phyloP scores from a whole-genome alignment of 257 asterid genomes.

The Solanum rostratum region DNA sequence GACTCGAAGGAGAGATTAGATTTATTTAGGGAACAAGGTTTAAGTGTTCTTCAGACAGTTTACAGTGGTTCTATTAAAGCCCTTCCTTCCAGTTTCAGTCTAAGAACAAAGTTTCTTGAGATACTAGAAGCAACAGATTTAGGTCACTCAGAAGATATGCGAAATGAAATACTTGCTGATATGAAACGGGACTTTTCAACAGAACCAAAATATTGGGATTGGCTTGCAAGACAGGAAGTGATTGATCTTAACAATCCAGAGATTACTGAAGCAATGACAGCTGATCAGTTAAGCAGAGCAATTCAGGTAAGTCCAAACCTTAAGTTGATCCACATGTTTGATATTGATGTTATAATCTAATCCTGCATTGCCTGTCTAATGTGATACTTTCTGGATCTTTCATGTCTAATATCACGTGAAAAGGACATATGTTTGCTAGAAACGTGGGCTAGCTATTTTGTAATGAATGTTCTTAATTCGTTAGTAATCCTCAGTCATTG shows the following conservation, averaged over 20 bases:
- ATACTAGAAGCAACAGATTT: slow-evolving; percentile 53
- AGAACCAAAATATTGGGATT: slow-evolving; percentile 76
- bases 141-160: slow-evolving; percentile 50
- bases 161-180: slow-evolving; percentile 43
- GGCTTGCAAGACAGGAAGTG: slow-evolving; percentile 69
- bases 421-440: neutral
- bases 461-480: neutral
- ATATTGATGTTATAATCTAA: neutral
- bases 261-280: slow-evolving; percentile 8
- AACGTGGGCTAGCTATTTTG: neutral
- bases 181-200: slow-evolving; percentile 53
- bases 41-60: slow-evolving; percentile 46
- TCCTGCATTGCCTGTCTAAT: neutral
- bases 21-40: slow-evolving; percentile 48
- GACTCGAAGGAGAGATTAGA: slow-evolving; percentile 44
- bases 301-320: slow-evolving; percentile 36
- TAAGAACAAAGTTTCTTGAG: slow-evolving; percentile 64
- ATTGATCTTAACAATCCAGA: slow-evolving; percentile 6
- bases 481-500: neutral
- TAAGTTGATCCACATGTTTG: neutral
- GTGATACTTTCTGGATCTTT: neutral
- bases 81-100: slow-evolving; percentile 55
- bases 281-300: slow-evolving; percentile 35
- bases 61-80: slow-evolving; percentile 64
- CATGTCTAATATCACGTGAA: neutral